A percentile compares a stretch with the other conserved stretches of the same genome.
Conservation (phyloP, 257 asterid genomes). For the Gynochthodes officinalis region DNA sequence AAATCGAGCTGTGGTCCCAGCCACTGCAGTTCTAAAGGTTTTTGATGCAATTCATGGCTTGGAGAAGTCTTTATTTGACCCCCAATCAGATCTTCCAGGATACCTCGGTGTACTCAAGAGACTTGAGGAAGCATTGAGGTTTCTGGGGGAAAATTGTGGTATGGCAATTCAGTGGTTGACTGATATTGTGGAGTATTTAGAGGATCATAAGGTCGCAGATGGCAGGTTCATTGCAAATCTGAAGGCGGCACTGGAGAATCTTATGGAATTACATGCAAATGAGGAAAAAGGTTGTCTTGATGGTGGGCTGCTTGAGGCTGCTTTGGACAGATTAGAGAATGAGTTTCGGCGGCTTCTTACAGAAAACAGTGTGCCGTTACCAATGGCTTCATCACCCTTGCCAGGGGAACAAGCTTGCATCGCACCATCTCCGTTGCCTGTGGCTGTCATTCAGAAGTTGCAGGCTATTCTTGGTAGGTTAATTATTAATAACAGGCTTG, state of each 20-base stretch:
- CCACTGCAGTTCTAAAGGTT: constrained; percentile 90
- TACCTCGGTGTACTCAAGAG: constrained; percentile 72
- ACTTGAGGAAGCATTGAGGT: constrained; percentile 70
- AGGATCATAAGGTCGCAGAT: constrained; percentile 80
- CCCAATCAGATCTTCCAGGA: constrained; percentile 61
- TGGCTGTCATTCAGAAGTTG: constrained; percentile 63
- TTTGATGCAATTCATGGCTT: constrained; percentile 90
- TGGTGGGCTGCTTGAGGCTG: constrained; percentile 74
- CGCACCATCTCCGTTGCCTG: constrained; percentile 73
- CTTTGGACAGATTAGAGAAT: constrained; percentile 61
- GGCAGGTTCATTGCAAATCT: constrained; percentile 53
- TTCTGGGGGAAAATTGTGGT: constrained; percentile 73
- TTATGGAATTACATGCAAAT: constrained; percentile 49
- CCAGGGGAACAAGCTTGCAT: constrained; percentile 59
- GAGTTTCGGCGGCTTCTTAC: constrained; percentile 60
- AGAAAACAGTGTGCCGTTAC: constrained; percentile 59
- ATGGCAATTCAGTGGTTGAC: constrained; percentile 88
- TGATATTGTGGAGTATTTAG: constrained; percentile 83
- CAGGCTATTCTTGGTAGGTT: constrained; percentile 79
- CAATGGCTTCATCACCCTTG: constrained; percentile 53
- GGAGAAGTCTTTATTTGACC: constrained; percentile 73
- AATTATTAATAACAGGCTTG: constrained; percentile 55
- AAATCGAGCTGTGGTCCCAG: constrained; percentile 85
- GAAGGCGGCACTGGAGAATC: constrained; percentile 47
- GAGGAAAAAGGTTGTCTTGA: constrained; percentile 70